Evolutionary conservation across 768 basidiomycete species (phyloP), one percentile per base, ranked within the genome.

Genomic region (Termitomyces titanicus): DNA sequence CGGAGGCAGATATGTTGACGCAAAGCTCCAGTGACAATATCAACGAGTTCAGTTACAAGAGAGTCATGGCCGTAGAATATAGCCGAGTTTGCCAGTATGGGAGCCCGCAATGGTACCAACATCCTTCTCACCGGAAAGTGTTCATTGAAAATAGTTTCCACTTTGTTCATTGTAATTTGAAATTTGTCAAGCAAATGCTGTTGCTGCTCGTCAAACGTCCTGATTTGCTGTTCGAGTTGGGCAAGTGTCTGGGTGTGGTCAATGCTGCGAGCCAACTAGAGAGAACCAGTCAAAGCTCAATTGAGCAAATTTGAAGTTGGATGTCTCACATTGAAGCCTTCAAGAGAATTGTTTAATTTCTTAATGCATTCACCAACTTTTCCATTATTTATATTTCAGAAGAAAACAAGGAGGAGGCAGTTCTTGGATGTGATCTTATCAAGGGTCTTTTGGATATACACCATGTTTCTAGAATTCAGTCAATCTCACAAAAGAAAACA

Each of bases 41-140:
- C 34, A 17, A 53, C 54, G 18, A 64, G 47, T 18, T 61, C 63
- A 17, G 43, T 38, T n/a, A 65, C 61, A 18, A 62, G 11, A 8
- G 47, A 24, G 42, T 58, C 61, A 15, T 63, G 63, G 27, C 65
- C 65, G 38, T 53, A 39, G 43, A 66, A 62, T 25, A 63, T 54
- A 20, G 34, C 24, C 13, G 62, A 54, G 25, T 55, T 61, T 3
- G 62, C 27, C 3, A 55, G 56, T 3, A 53, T 47, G 18, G 17
- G 12, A 20, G 44, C 31, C 29, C 56, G 50, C 5, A 35, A 18
- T 24, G 29, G 17, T 10, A n/a, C 40, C 20, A 25, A 18, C 9
- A 43, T 15, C 8, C 7, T 35, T 24, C 37, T 13, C 6, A 24
- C 46, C 3, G 18, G 29, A 4, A 29, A 25, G 13, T 42, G 35